Percentiles rank a stretch among this genome's conserved stretches.
Conservation (phyloP, 768 basidiomycete genomes). For the Boletus reticulatus region DNA sequence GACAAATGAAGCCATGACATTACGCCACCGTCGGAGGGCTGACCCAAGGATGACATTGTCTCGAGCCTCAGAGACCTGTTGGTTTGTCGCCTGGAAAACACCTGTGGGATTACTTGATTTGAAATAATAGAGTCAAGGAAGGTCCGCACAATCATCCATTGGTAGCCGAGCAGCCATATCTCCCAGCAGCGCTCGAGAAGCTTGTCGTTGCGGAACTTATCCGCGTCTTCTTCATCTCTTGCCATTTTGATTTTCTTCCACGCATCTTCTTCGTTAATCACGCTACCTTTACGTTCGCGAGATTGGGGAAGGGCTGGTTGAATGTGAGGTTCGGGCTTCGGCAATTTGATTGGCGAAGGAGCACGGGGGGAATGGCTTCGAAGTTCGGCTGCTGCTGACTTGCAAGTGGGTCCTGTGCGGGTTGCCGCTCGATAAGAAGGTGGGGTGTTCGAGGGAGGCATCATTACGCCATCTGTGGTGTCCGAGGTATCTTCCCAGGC, state of each 20-base stretch:
- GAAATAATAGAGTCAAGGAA: slow-evolving; percentile 12
- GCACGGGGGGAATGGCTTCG: slow-evolving; percentile 16
- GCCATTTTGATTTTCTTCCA: slow-evolving; percentile 76
- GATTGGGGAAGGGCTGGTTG: slow-evolving; percentile 19
- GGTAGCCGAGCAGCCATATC: slow-evolving; percentile 67
- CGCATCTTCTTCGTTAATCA: slow-evolving; percentile 68
- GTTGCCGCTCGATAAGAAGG: slow-evolving; percentile 50
- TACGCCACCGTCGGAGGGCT: slow-evolving; percentile 61
- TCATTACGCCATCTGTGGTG: slow-evolving; percentile 31
- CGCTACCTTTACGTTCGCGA: slow-evolving; percentile 45
- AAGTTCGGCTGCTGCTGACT: slow-evolving; percentile 7
- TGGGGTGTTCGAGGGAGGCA: slow-evolving; percentile 40
- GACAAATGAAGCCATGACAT: slow-evolving; percentile 33
- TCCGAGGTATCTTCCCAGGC: slow-evolving; percentile 40
- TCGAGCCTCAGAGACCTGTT: slow-evolving; percentile 68
- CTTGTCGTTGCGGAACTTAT: slow-evolving; percentile 59
- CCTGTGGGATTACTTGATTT: slow-evolving; percentile 9
- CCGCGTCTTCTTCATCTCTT: slow-evolving; percentile 70
- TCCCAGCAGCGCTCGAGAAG: slow-evolving; percentile 72
- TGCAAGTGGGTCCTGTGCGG: slow-evolving; percentile 25
- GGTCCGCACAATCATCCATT: slow-evolving; percentile 69
- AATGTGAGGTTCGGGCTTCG: slow-evolving; percentile 19
- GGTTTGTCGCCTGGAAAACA: slow-evolving; percentile 57
- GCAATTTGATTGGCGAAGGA: slow-evolving; percentile 32
- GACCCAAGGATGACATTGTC: slow-evolving; percentile 61